These are phyloP conservation scores for Stagonosporopsis rhizophila DNA, from an alignment of 2,329 filamentous ascomycete genomes.

Conservation along the genomic window DNA sequence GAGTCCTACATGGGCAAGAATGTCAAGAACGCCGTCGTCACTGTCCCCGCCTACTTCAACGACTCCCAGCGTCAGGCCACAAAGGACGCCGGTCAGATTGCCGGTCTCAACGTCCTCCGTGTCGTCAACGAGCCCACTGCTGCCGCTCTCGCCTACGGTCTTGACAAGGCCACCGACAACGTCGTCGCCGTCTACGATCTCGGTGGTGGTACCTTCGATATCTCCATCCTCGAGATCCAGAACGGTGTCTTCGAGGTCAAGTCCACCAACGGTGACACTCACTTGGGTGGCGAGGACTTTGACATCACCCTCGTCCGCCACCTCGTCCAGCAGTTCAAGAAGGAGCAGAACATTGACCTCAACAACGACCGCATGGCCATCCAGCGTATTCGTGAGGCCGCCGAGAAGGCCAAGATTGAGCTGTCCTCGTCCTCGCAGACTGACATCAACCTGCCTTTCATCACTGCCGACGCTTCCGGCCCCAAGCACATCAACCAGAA, in stretches of 20 bases:
- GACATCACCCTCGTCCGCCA: conserved; percentile 94
- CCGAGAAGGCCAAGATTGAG: conserved; percentile 99
- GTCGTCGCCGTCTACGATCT: conserved; percentile 97
- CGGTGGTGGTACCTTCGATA: conserved; percentile 98
- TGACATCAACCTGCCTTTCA: conserved; percentile 98
- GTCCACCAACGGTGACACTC: conserved; percentile 98
- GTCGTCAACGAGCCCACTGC: conserved; percentile 98
- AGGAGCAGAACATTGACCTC: conserved; percentile 89
- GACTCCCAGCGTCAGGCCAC: conserved; percentile 97
- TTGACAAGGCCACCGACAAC: conserved; percentile 91
- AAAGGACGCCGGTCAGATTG: conserved; percentile 96
- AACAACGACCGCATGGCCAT: conserved; percentile 96
- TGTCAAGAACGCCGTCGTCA: conserved; percentile 95
- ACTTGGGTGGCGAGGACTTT: conserved; percentile 97
- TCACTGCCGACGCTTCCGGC: conserved; percentile 92
- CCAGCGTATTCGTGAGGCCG: conserved; percentile 97
- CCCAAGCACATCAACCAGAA: conserved; percentile 99
- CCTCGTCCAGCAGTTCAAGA: conserved; percentile 96
- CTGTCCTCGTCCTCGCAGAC: conserved; percentile 93
- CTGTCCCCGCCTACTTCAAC: too few relatives aligned
- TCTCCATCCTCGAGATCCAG: conserved; percentile 96
- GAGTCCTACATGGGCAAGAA: conserved; percentile 90
- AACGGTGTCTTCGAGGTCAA: conserved; percentile 99
- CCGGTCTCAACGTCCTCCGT: conserved; percentile 94
- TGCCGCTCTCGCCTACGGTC: conserved; percentile 92